Conservation (phyloP, 2,329 filamentous ascomycete species). For the Phyllosticta citrichinensis region DNA sequence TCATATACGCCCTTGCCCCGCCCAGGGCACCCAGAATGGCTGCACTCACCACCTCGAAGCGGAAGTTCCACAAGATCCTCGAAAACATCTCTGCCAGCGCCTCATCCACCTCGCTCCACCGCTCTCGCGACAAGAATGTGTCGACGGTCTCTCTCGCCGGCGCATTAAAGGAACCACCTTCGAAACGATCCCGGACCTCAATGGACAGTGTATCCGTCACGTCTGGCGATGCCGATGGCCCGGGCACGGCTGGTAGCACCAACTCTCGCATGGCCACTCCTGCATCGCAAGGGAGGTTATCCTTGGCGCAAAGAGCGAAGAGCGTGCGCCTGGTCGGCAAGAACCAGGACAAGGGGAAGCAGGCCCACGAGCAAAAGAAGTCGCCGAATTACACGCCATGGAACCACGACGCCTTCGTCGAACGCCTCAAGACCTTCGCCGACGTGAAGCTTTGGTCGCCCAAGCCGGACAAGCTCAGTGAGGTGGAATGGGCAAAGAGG, state of each 20-base stretch:
- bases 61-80: conserved; percentile 69
- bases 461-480: conserved; percentile 75
- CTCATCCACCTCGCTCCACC: conserved; percentile 29
- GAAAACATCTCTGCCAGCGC: conserved; percentile 49
- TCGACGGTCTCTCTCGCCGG: conserved; percentile 21
- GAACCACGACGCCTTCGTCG: conserved; percentile 73
- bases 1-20: background rate
- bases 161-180: conserved; percentile 20
- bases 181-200: conserved; percentile 26
- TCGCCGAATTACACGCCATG: conserved; percentile 71
- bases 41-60: conserved; percentile 66
- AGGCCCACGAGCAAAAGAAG: conserved; percentile 21
- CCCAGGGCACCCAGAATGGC: conserved; percentile 18
- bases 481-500: conserved; percentile 88
- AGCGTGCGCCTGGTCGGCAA: conserved; percentile 23
- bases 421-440: conserved; percentile 75
- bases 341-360: conserved; percentile 10
- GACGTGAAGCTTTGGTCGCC: conserved; percentile 90
- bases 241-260: background rate
- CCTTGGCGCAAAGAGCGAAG: conserved; percentile 7
- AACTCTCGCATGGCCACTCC: background rate
- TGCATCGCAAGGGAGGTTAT: conserved; percentile 11
- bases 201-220: conserved; percentile 11
- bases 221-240: conserved; percentile 12
- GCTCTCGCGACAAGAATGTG: conserved; percentile 28